phyloP scores from a whole-genome alignment of 2,329 filamentous ascomycete genomes.

The Penicillium capsulatum region DNA sequence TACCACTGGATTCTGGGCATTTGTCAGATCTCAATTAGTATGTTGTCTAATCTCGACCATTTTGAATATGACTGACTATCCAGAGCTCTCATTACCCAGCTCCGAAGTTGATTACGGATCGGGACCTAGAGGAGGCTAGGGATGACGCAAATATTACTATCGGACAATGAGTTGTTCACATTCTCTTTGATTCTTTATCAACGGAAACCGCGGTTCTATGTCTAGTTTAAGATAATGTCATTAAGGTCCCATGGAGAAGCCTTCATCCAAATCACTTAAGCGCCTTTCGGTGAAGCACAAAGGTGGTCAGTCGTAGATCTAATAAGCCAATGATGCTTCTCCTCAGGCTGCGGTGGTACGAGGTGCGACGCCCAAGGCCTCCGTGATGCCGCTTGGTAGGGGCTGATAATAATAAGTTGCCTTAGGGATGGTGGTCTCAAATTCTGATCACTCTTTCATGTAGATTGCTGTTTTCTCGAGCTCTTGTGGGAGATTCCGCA shows the following conservation, averaged over 20 bases:
- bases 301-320: background rate
- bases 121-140: slow-evolving; percentile 1
- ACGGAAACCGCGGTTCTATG: background rate
- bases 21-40: slow-evolving; percentile 10
- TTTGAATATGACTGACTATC: background rate
- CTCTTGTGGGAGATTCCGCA: background rate
- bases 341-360: background rate
- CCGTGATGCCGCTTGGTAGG: background rate
- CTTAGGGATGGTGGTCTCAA: background rate
- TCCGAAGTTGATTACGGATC: slow-evolving; percentile 1
- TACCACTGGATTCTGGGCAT: slow-evolving; percentile 11
- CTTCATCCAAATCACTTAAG: slow-evolving; percentile 1
- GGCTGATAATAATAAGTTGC: slow-evolving; percentile 1
- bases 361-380: background rate
- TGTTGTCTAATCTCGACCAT: background rate
- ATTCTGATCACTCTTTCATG: slow-evolving; percentile 1
- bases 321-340: slow-evolving; percentile 1
- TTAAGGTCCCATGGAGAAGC: background rate
- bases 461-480: background rate
- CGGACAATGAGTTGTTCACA: background rate
- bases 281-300: background rate
- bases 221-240: slow-evolving; percentile 1
- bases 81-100: slow-evolving; percentile 1
- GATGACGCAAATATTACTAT: background rate
- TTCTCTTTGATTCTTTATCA: slow-evolving; percentile 1